A percentile compares a stretch with the other conserved stretches of the same genome.
phyloP scores from a whole-genome alignment of 768 basidiomycete species.

The Russula vinacea region DNA sequence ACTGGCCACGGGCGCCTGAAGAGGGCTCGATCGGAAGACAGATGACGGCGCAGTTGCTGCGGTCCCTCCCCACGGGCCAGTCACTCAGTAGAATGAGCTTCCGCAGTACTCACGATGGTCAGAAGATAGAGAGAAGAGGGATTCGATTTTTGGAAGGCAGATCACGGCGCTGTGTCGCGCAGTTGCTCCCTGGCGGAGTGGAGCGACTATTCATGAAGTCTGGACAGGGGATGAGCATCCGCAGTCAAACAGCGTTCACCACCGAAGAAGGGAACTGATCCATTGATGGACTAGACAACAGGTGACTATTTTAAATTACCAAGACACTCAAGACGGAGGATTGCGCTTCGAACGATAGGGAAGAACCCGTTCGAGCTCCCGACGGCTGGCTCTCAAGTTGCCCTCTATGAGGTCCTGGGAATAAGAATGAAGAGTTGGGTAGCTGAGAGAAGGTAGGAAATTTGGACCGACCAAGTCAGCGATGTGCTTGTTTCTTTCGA shows the following conservation, averaged over 20 bases:
- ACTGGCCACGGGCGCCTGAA: not conserved
- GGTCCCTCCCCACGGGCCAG: not conserved
- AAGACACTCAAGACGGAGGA: constrained; percentile 10
- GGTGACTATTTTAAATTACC: constrained; percentile 10
- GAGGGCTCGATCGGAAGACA: constrained; percentile 1
- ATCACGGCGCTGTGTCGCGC: not conserved
- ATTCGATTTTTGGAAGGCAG: not conserved
- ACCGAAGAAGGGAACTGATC: not conserved
- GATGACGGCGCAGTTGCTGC: constrained; percentile 12
- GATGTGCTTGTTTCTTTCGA: constrained; percentile 59
- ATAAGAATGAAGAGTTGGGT: not conserved
- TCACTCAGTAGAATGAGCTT: not conserved
- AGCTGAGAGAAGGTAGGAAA: not conserved
- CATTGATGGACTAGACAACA: not conserved
- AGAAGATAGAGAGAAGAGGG: not conserved
- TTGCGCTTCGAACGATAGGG: constrained; percentile 35
- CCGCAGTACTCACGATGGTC: not conserved
- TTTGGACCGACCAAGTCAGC: constrained; percentile 54
- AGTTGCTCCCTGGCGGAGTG: not conserved
- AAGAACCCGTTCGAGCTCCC: constrained; percentile 62
- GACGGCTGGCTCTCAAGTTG: constrained; percentile 50
- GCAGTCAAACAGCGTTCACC: not conserved
- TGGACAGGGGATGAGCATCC: not conserved
- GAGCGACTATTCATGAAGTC: not conserved
- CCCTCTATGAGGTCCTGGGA: constrained; percentile 57